Evolutionary conservation across 768 basidiomycete genomes (phyloP).

Genomic region (Dendrothele bispora): DNA sequence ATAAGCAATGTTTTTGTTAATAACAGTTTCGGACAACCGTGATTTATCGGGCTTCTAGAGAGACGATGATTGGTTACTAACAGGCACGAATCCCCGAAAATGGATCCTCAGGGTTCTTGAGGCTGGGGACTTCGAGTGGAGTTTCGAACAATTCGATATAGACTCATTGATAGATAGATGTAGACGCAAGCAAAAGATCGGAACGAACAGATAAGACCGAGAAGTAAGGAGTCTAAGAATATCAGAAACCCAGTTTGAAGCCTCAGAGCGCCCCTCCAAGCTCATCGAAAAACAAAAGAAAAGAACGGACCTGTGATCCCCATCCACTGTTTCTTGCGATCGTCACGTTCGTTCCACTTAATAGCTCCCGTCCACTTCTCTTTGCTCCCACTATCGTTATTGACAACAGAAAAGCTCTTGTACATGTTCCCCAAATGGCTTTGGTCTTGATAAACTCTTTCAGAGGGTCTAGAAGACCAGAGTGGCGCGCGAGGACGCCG

Average conservation of each 20-base stretch:
- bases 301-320: slow-evolving; percentile 77
- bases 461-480: slow-evolving; percentile 80
- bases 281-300: too few relatives aligned
- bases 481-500: slow-evolving; percentile 66
- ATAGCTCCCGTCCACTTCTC: slow-evolving; percentile 82
- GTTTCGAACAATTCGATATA: slow-evolving; percentile 92
- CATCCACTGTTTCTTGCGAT: slow-evolving; percentile 89
- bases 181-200: slow-evolving; percentile 2
- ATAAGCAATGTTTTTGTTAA: too few relatives aligned
- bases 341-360: slow-evolving; percentile 77
- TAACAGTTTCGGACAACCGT: too few relatives aligned
- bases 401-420: slow-evolving; percentile 88
- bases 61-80: slow-evolving; percentile 38
- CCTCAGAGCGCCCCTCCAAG: too few relatives aligned
- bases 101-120: slow-evolving; percentile 59
- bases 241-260: too few relatives aligned
- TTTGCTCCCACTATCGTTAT: slow-evolving; percentile 72
- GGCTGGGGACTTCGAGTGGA: too few relatives aligned
- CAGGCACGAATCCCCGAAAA: slow-evolving; percentile 91
- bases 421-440: slow-evolving; percentile 94
- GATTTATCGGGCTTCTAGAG: too few relatives aligned
- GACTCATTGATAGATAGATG: not conserved
- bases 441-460: slow-evolving; percentile 65
- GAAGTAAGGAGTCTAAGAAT: too few relatives aligned
- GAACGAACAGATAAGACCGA: not conserved